Evolutionary conservation across 2,329 filamentous ascomycete species (phyloP).

Genomic region (Phaeosphaeria sp.): DNA sequence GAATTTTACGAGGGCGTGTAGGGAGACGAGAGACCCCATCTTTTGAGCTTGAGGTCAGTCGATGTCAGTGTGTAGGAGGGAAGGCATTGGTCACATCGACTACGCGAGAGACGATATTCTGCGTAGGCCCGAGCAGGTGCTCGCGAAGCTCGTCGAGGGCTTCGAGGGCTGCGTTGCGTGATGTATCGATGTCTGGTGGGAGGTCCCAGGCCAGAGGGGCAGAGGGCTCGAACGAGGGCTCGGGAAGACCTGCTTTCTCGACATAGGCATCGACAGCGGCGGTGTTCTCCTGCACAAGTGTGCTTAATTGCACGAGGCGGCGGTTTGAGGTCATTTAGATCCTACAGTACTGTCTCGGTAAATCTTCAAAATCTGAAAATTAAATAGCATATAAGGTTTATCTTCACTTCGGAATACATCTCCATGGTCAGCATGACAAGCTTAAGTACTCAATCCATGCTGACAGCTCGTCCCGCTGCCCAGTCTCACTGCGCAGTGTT

Average conservation of each 20-base stretch:
- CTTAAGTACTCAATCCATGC: too few species aligned
- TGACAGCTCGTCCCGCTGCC: too few species aligned
- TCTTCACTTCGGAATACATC: too few species aligned
- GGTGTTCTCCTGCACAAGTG: not conserved
- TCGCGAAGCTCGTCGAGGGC: slow-evolving; percentile 5
- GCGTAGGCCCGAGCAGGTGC: slow-evolving; percentile 2
- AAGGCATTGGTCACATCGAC: not conserved
- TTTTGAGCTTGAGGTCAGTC: not conserved
- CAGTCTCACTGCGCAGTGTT: too few species aligned
- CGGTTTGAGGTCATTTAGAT: not conserved
- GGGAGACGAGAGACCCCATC: slow-evolving; percentile 1
- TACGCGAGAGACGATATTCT: not conserved
- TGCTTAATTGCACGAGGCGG: not conserved
- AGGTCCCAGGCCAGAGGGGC: not conserved
- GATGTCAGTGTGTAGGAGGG: not conserved
- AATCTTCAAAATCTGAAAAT: too few species aligned
- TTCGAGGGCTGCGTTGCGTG: slow-evolving; percentile 2
- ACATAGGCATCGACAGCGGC: not conserved
- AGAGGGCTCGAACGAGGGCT: slow-evolving; percentile 1
- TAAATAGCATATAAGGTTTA: too few species aligned
- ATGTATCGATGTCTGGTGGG: not conserved
- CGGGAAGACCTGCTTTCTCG: not conserved
- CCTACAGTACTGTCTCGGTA: not conserved
- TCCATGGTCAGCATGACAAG: too few species aligned
- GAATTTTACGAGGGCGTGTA: slow-evolving; percentile 25